These are phyloP conservation scores for Xylaria sp. DNA, from an alignment of 2,329 filamentous ascomycete species.

Conservation along the genomic window DNA sequence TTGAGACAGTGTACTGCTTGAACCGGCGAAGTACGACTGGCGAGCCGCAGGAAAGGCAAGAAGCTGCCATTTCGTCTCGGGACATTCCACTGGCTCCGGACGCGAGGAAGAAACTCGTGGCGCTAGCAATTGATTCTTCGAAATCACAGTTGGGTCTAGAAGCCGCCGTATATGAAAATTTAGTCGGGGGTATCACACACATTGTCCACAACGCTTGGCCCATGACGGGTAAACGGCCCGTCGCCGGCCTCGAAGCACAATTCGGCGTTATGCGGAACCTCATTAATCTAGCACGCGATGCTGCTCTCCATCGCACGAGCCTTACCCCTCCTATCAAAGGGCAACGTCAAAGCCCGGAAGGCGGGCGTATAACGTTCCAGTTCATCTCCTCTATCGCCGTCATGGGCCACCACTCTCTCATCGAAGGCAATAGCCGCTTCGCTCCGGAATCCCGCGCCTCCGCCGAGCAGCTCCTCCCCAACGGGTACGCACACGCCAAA, in stretches of 20 bases:
- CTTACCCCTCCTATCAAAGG: slow-evolving; percentile 44
- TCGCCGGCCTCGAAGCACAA: slow-evolving; percentile 49
- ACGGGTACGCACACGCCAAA: slow-evolving; percentile 47
- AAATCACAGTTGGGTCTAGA: slow-evolving; percentile 51
- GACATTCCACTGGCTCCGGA: background rate
- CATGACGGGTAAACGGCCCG: slow-evolving; percentile 49
- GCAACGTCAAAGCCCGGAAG: slow-evolving; percentile 34
- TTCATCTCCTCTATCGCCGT: slow-evolving; percentile 50
- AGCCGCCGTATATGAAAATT: slow-evolving; percentile 42
- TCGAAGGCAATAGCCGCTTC: slow-evolving; percentile 27
- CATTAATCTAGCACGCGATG: slow-evolving; percentile 47
- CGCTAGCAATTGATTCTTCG: slow-evolving; percentile 48
- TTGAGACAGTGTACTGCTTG: background rate
- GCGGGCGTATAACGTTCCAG: slow-evolving; percentile 42
- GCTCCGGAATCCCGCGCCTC: slow-evolving; percentile 46
- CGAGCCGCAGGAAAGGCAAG: background rate
- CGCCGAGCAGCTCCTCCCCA: slow-evolving; percentile 13
- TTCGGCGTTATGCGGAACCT: slow-evolving; percentile 53
- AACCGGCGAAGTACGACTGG: background rate
- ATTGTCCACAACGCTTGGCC: slow-evolving; percentile 59
- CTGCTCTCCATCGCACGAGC: background rate
- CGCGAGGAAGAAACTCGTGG: background rate
- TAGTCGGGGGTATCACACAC: slow-evolving; percentile 47
- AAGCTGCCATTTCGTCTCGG: background rate
- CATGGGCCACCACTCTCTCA: slow-evolving; percentile 47